Percentiles rank a stretch among this genome's conserved stretches.
phyloP scores from a whole-genome alignment of 768 basidiomycete genomes.

The Phaeotremella skinneri region DNA sequence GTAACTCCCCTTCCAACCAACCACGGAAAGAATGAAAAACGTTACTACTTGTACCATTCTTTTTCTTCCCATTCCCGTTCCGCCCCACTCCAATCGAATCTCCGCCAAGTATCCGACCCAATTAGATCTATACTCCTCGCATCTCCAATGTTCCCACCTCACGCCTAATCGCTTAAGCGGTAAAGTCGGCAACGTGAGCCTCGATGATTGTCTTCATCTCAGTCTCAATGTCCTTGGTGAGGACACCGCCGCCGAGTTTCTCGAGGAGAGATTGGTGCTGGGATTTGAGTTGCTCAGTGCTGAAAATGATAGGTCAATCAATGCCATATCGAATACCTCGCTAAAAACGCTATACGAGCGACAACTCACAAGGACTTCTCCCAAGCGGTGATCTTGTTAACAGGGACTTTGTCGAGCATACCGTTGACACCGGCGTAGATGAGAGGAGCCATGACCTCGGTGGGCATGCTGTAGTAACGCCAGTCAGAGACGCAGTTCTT shows the following conservation, averaged over 20 bases:
- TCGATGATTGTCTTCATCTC: conserved; percentile 58
- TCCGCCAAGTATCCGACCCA: background rate
- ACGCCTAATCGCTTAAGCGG: no score
- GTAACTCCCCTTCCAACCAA: background rate
- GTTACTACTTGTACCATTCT: background rate
- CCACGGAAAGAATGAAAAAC: background rate
- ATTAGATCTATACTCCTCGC: background rate
- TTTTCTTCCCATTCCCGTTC: conserved; percentile 2
- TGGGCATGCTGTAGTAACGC: conserved; percentile 65
- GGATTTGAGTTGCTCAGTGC: conserved; percentile 75
- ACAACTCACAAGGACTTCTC: conserved; percentile 68
- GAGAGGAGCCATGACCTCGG: conserved; percentile 96
- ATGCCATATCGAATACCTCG: no score
- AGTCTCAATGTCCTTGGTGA: conserved; percentile 84
- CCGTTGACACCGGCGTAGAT: conserved; percentile 99
- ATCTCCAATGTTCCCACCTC: no score
- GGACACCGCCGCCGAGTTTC: conserved; percentile 75
- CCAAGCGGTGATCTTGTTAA: conserved; percentile 70
- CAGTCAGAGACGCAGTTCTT: conserved; percentile 2
- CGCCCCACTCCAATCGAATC: background rate
- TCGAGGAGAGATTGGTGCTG: conserved; percentile 72
- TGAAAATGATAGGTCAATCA: conserved; percentile 5
- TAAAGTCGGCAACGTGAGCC: conserved; percentile 50
- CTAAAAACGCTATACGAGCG: no score
- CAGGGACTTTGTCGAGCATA: conserved; percentile 92